phyloP scores from a whole-genome alignment of 1,284 basidiomycete genomes.

The Phellopilus nigrolimitatus region DNA sequence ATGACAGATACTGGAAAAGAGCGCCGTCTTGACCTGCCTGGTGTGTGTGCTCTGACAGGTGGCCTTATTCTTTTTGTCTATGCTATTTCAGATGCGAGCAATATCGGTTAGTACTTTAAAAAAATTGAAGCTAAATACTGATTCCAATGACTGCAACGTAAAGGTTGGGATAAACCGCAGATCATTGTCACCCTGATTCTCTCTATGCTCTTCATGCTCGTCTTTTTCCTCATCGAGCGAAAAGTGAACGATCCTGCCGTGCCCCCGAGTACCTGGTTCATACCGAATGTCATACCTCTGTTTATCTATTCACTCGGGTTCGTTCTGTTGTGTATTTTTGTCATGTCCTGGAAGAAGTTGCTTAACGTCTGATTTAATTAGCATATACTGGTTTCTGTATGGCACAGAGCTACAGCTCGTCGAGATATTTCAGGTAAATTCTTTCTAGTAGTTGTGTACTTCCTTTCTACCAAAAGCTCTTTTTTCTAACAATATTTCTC shows the following conservation, averaged over 20 bases:
- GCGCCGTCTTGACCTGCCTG: not conserved
- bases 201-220: conserved; percentile 19
- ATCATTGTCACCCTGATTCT: conserved; percentile 24
- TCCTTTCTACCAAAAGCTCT: too few relatives aligned
- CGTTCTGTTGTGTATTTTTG: not conserved
- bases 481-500: too few relatives aligned
- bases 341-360: not conserved
- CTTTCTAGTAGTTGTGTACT: not conserved
- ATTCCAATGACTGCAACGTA: conserved; percentile 19
- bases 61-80: conserved; percentile 21
- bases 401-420: conserved; percentile 19
- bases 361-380: conserved; percentile 6
- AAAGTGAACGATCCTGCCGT: conserved; percentile 19
- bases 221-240: conserved; percentile 23
- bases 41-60: conserved; percentile 10
- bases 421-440: conserved; percentile 19
- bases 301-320: conserved; percentile 20
- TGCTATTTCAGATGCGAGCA: conserved; percentile 16
- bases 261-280: conserved; percentile 14
- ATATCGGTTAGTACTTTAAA: not conserved
- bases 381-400: conserved; percentile 13
- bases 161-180: conserved; percentile 22
- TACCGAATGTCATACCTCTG: conserved; percentile 14
- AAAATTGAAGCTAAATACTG: not conserved
- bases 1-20: not conserved